These are phyloP conservation scores for Malassezia restricta DNA, from an alignment of 1,284 basidiomycete genomes.

Conservation along the genomic window DNA sequence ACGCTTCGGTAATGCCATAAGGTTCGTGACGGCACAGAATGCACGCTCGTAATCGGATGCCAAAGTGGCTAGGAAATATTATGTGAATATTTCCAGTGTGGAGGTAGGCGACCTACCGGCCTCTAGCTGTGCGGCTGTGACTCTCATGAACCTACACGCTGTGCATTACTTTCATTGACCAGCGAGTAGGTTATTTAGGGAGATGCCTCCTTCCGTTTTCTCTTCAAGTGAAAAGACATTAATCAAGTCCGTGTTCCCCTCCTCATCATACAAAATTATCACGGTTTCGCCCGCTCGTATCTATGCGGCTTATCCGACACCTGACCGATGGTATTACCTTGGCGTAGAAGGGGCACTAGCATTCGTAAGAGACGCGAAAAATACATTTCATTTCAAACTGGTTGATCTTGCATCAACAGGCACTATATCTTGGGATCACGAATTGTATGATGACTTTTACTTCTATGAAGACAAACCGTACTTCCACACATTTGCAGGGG, in stretches of 20 bases:
- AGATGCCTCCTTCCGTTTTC: conserved; percentile 35
- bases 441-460: conserved; percentile 72
- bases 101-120: too few species aligned
- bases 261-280: conserved; percentile 39
- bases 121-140: too few species aligned
- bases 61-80: background rate
- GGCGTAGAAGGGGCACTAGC: conserved; percentile 41
- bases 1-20: conserved; percentile 42
- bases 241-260: conserved; percentile 39
- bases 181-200: too few species aligned
- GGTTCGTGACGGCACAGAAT: too few species aligned
- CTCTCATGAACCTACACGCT: too few species aligned
- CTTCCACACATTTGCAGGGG: conserved; percentile 85
- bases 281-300: conserved; percentile 42
- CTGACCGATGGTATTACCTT: conserved; percentile 31
- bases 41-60: background rate
- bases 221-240: conserved; percentile 40
- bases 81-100: too few species aligned
- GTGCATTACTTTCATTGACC: too few species aligned
- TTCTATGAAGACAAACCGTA: conserved; percentile 77
- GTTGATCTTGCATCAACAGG: conserved; percentile 31
- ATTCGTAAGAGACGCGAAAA: conserved; percentile 32
- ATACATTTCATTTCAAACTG: conserved; percentile 33
- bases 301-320: conserved; percentile 30
- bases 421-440: conserved; percentile 67